Evolutionary conservation across 352 stramenopile species (phyloP).

Genomic region (Peronospora farinosa): DNA sequence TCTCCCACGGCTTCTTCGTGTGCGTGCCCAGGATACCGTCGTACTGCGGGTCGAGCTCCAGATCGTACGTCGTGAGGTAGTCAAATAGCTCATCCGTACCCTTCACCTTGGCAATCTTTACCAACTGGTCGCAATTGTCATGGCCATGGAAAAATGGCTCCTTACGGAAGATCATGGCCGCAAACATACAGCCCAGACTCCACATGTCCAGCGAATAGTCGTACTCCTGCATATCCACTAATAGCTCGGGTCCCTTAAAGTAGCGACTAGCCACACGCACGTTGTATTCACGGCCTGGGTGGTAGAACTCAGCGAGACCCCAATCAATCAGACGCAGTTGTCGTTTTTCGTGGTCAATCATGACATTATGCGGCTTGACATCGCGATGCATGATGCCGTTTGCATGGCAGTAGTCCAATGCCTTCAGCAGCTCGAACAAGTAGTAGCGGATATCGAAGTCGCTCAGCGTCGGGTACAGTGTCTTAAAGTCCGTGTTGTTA

Average conservation of each 20-base stretch:
- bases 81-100: slow-evolving; percentile 98
- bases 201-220: slow-evolving; percentile 99
- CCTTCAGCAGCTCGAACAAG: slow-evolving; percentile 94
- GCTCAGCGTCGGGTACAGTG: slow-evolving; percentile 97
- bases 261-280: slow-evolving; percentile 98
- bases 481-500: slow-evolving; percentile 99
- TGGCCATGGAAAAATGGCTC: slow-evolving; percentile 99
- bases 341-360: slow-evolving; percentile 99
- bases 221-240: slow-evolving; percentile 99
- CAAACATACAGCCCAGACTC: slow-evolving; percentile 98
- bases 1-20: slow-evolving; percentile 98
- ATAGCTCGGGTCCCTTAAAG: slow-evolving; percentile 98
- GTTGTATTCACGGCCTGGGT: slow-evolving; percentile 97
- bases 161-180: slow-evolving; percentile 99
- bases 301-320: slow-evolving; percentile 99
- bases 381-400: slow-evolving; percentile 99
- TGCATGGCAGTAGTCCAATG: slow-evolving; percentile 98
- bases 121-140: slow-evolving; percentile 99
- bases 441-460: slow-evolving; percentile 99
- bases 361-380: slow-evolving; percentile 99
- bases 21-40: slow-evolving; percentile 96
- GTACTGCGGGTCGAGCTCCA: slow-evolving; percentile 98
- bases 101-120: slow-evolving; percentile 98
- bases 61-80: slow-evolving; percentile 98
- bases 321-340: slow-evolving; percentile 98